phyloP scores from a whole-genome alignment of 2,329 filamentous ascomycete genomes.

The Xenosphaeropsis pyriputrescens region DNA sequence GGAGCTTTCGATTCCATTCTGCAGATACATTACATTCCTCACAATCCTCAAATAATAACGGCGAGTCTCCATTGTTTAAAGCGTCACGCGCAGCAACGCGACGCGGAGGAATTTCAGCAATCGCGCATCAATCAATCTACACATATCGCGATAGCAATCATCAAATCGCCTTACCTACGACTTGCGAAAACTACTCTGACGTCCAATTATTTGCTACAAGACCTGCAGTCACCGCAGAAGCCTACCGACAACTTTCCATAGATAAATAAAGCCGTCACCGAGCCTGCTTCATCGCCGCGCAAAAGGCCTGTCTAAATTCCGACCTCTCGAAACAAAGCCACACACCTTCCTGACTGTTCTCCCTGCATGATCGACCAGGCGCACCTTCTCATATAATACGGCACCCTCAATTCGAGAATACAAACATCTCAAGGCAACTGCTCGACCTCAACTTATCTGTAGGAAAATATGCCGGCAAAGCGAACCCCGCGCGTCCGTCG shows the following conservation, averaged over 20 bases:
- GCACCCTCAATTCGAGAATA: neutral
- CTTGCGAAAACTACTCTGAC: neutral
- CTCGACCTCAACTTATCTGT: neutral
- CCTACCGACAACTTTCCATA: neutral
- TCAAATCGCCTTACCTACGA: neutral
- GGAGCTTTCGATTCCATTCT: too few relatives aligned
- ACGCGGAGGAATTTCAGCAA: neutral
- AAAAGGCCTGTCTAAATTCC: neutral
- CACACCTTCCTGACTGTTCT: neutral
- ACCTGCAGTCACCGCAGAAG: neutral
- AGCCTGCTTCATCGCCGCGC: too few relatives aligned
- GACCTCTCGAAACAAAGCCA: neutral
- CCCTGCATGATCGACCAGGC: too few relatives aligned
- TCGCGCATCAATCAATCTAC: neutral
- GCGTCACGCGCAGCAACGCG: neutral
- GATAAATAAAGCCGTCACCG: neutral
- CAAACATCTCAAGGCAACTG: too few relatives aligned
- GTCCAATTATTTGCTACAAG: neutral
- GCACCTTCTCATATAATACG: neutral
- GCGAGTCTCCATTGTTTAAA: too few relatives aligned
- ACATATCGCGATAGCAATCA: neutral
- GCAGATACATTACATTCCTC: too few relatives aligned
- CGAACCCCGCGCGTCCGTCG: constrained; percentile 21
- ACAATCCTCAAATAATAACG: too few relatives aligned
- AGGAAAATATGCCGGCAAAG: constrained; percentile 22